Percentiles rank a stretch among this genome's conserved stretches.
Conservation (phyloP, 805 yeast genomes). For the Candida patagonica region DNA sequence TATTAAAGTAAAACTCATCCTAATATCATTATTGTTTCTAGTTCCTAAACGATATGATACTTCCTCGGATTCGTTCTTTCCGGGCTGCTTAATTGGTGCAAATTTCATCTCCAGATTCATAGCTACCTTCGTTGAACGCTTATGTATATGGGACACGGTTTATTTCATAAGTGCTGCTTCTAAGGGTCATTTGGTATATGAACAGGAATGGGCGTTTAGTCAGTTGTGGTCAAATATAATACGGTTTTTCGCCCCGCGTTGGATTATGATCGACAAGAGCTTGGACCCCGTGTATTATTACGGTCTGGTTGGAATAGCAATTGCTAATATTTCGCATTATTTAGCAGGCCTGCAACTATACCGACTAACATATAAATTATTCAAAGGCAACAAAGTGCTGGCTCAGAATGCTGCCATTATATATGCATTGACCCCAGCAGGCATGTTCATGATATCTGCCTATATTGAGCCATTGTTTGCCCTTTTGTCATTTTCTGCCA, state of each 20-base stretch:
- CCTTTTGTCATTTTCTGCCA: constrained; percentile 46
- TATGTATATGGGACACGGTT: constrained; percentile 80
- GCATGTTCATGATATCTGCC: constrained; percentile 62
- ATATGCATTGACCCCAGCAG: constrained; percentile 64
- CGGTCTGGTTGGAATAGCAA: constrained; percentile 37
- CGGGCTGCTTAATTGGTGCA: neutral
- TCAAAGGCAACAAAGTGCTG: constrained; percentile 20
- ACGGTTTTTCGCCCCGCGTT: constrained; percentile 8
- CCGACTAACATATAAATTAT: constrained; percentile 32
- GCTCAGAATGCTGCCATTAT: constrained; percentile 35
- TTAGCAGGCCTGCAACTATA: constrained; percentile 41
- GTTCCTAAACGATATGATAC: constrained; percentile 42
- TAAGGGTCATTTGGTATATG: constrained; percentile 44
- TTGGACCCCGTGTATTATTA: constrained; percentile 21
- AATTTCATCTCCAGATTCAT: neutral
- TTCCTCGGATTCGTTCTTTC: constrained; percentile 35
- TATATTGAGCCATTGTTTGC: constrained; percentile 74
- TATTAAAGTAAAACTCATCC: constrained; percentile 18
- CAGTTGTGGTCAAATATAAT: constrained; percentile 62
- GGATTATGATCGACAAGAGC: constrained; percentile 7
- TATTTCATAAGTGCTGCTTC: constrained; percentile 55
- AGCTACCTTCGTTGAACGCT: constrained; percentile 20
- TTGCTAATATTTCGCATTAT: constrained; percentile 47
- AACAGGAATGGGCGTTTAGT: constrained; percentile 87
- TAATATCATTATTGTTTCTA: constrained; percentile 30